These are phyloP conservation scores for Senna tora DNA, from an alignment of 306 rosid species.

Conservation along the genomic window DNA sequence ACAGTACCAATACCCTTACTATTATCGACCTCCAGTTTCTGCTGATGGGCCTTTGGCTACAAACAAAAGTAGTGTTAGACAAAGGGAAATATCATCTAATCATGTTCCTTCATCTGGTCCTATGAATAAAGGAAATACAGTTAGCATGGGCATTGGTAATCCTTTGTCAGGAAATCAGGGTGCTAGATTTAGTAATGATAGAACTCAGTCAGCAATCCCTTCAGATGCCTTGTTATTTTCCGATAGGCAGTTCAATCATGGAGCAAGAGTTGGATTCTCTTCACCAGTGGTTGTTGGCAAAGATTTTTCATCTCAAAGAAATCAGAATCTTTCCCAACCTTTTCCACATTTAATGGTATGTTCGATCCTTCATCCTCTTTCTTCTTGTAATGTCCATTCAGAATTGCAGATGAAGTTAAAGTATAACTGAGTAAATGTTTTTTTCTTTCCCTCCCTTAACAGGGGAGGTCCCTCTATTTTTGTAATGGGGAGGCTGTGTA, in stretches of 20 bases:
- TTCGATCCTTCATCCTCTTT: constrained; percentile 4
- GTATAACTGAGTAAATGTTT: not conserved
- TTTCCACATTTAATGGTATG: constrained; percentile 47
- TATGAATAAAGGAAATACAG: constrained; percentile 37
- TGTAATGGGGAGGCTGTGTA: too few species aligned
- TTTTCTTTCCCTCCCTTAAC: not conserved
- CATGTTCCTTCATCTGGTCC: constrained; percentile 33
- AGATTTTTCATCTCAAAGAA: constrained; percentile 41
- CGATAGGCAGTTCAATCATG: constrained; percentile 41
- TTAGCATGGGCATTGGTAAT: constrained; percentile 30
- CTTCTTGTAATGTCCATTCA: not conserved
- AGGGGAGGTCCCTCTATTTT: not conserved
- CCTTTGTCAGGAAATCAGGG: constrained; percentile 48
- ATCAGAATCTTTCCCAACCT: constrained; percentile 36
- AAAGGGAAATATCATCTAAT: constrained; percentile 41
- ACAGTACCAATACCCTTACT: constrained; percentile 55
- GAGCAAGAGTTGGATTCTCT: constrained; percentile 42
- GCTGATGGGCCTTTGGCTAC: constrained; percentile 38
- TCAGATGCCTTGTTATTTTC: constrained; percentile 31
- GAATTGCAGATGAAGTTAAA: constrained; percentile 20
- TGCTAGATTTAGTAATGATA: constrained; percentile 35
- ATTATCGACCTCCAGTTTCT: constrained; percentile 46
- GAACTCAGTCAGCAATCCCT: constrained; percentile 34
- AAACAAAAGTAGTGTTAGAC: constrained; percentile 35
- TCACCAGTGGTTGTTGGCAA: constrained; percentile 36